Evolutionary conservation across 306 rosid species (phyloP), one percentile per base, ranked within the genome.

Genomic region (Begonia fuchsioides): DNA sequence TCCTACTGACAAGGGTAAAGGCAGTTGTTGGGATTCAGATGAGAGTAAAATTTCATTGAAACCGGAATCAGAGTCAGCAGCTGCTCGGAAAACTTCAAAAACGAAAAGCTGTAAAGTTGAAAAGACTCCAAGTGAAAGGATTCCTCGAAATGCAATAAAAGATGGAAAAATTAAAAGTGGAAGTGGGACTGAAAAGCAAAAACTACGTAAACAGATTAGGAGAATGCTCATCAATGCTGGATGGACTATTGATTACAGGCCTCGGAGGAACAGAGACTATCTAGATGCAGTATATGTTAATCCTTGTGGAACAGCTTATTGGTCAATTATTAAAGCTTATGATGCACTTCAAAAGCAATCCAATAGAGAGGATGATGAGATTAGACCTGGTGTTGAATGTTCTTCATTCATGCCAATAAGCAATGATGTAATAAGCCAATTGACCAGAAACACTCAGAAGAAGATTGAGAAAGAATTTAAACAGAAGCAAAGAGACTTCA

Each of bases 321-420:
- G 96, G 96, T 88, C 96, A 40, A 88, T 88, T 68, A 83, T 88
- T 60, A 88, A 88, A 73, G 96, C 96, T 56, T 88, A 88, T 62
- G 96, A 83, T 17, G 96, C 96, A 2, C 71, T 88, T 63, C 94
- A 80, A 74, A 88, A 88, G 83, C 93, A 88, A 64, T 48, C 67
- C 56, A 78, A 54, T 59, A 93, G 76, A 20, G 85, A 73, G 58
- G 81, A 54, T 13, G 46, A 51, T 8, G 76, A 68, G 70, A 71
- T 54, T 59, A 80, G 73, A 64, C 62, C 75, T 52, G 66, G 47
- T 46, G 80, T 58, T 50, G 86, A 75, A 12, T 52, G 73, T 58
- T 74, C 96, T 61, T 59, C 76, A 14, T 66, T 69, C 70, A 57
- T 68, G 41, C 96, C 84, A 43, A 88, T 88, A 13, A 58, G 88